phyloP scores from a whole-genome alignment of 2,329 filamentous ascomycete species.

The Nectriaceae sp. region DNA sequence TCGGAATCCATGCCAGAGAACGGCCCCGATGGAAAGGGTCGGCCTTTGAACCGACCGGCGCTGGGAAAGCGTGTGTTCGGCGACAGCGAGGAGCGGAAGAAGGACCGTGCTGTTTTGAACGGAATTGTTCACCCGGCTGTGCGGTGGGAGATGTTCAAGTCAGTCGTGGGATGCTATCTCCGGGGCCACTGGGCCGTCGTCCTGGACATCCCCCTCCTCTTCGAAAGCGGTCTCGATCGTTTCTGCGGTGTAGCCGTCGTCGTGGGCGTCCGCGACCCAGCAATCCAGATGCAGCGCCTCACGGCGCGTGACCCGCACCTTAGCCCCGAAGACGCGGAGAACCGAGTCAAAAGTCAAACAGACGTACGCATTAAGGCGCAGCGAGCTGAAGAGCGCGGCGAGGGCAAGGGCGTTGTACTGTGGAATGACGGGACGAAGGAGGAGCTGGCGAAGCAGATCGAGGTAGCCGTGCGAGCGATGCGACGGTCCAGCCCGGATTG shows the following conservation, averaged over 20 bases:
- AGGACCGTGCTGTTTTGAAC: constrained; percentile 78
- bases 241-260: constrained; percentile 86
- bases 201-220: constrained; percentile 87
- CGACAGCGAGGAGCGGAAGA: constrained; percentile 65
- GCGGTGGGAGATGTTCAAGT: constrained; percentile 75
- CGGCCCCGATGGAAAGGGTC: constrained; percentile 62
- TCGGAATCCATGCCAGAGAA: constrained; percentile 53
- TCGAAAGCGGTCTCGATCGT: constrained; percentile 83
- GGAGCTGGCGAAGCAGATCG: constrained; percentile 68
- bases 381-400: constrained; percentile 66
- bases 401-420: constrained; percentile 73
- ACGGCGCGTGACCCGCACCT: constrained; percentile 76
- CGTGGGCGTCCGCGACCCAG: constrained; percentile 79
- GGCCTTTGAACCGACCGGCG: constrained; percentile 81
- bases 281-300: constrained; percentile 79
- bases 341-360: constrained; percentile 82
- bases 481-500: constrained; percentile 67
- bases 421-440: constrained; percentile 84
- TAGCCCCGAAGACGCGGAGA: constrained; percentile 81
- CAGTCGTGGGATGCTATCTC: constrained; percentile 72
- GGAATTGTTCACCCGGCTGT: constrained; percentile 92
- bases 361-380: constrained; percentile 83
- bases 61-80: constrained; percentile 88
- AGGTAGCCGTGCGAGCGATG: constrained; percentile 65
- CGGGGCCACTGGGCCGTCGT: constrained; percentile 84